Evolutionary conservation across 1,139 yeast species (phyloP), one percentile per base, ranked within the genome.

Genomic region (Pichia cactophila): DNA sequence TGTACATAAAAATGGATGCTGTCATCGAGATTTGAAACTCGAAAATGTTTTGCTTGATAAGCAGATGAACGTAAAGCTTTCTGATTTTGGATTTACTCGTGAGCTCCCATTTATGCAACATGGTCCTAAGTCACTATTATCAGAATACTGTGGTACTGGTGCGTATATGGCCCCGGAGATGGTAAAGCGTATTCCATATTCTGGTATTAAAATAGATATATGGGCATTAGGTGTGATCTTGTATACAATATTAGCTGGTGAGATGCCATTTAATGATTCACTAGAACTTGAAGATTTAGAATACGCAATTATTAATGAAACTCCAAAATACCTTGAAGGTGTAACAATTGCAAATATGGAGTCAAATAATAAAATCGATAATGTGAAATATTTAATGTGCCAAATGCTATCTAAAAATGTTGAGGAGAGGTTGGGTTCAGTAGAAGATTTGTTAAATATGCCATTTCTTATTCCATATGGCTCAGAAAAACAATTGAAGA

Each of bases 91-190:
- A 0, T 90, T 92, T 64, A 89, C 96, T 2, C 72, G 97, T 55
- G 97, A 89, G 61, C 81, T 63, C 4, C 69, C 69, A 0, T 56
- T 58, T 41, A 51, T 56, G 11, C 61, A 58, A 45, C 54, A 60
- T 47, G 63, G 64, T 14, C 29, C 58, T 7, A 57, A 55, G 26
- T 55, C 63, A 8, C 38, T 59, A 47, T 68, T 92, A 42, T 86
- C 86, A 44, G 92, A 97, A 0, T 75, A 89, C 1, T 92, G 98
- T 67, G 98, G 98, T 2, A 92, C 98, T 0, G 81, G 90, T 0
- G 95, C 89, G 6, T 92, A 92, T 63, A 89, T 90, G 96, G 97
- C 98, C 0, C 98, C 98, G 0, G 98, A 92, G 62, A 71, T 92
- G 58, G 71, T 89, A 38, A 70, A 74, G 49, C 77, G 79, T 54